phyloP scores from a whole-genome alignment of 2,329 filamentous ascomycete genomes.

The Coniochaeta ligniaria region DNA sequence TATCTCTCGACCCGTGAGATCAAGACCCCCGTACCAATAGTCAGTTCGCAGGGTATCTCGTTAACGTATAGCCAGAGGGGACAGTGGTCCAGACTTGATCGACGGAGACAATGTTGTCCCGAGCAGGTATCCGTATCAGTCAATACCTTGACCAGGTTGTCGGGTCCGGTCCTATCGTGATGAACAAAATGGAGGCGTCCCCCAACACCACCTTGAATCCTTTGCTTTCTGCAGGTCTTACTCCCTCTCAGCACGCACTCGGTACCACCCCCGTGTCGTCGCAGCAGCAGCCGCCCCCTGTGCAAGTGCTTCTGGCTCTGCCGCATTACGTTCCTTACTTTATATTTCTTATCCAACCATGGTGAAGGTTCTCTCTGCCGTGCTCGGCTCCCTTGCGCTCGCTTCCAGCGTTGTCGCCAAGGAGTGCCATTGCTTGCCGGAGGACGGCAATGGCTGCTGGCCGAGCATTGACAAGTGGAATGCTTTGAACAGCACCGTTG shows the following conservation, averaged over 20 bases:
- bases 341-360: background rate
- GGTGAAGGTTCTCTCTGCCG: background rate
- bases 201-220: background rate
- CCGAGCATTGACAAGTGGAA: conserved; percentile 23
- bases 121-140: background rate
- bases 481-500: conserved; percentile 34
- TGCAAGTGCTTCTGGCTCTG: background rate
- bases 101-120: background rate
- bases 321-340: background rate
- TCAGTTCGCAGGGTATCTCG: background rate
- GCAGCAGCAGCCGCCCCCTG: background rate
- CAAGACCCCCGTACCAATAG: background rate
- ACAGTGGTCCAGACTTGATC: background rate
- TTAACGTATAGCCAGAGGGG: background rate
- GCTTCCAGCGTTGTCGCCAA: background rate
- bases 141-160: background rate
- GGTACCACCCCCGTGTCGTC: background rate
- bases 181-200: background rate
- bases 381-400: background rate
- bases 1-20: background rate
- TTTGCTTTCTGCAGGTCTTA: background rate
- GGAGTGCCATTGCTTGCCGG: background rate
- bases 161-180: background rate
- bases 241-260: background rate
- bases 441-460: background rate